A percentile compares a stretch with the other conserved stretches of the same genome.
phyloP scores from a whole-genome alignment of 768 basidiomycete species.

The Leucocoprinus leucothites region DNA sequence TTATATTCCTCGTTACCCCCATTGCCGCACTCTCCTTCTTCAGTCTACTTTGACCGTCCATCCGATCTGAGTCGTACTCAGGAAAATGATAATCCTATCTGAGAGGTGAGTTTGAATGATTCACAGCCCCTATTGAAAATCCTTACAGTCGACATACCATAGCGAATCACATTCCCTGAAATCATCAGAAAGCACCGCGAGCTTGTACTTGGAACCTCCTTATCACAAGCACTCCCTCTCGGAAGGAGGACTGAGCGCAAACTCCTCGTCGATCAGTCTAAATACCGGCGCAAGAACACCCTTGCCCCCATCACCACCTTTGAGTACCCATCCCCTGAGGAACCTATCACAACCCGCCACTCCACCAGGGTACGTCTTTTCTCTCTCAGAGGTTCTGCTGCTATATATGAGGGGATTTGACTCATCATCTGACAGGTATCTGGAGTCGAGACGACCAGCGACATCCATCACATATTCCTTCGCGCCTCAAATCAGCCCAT shows the following conservation, averaged over 20 bases:
- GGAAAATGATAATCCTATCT: slow-evolving; percentile 2
- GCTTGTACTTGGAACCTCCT: slow-evolving; percentile 11
- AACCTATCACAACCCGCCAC: slow-evolving; percentile 16
- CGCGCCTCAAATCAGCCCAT: slow-evolving; percentile 28
- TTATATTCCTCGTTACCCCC: not conserved
- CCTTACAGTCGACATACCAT: not conserved
- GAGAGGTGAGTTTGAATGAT: not conserved
- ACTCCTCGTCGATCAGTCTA: slow-evolving; percentile 17
- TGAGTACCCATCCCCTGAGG: slow-evolving; percentile 17
- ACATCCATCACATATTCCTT: slow-evolving; percentile 37
- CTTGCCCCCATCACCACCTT: slow-evolving; percentile 24
- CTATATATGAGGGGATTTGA: not conserved
- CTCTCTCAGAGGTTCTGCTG: not conserved
- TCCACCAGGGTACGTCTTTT: slow-evolving; percentile 24
- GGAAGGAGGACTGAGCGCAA: not conserved
- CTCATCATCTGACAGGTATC: slow-evolving; percentile 19
- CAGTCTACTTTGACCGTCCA: not conserved
- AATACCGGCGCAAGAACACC: slow-evolving; percentile 17
- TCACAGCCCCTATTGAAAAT: not conserved
- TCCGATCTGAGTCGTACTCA: not conserved
- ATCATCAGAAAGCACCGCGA: slow-evolving; percentile 10
- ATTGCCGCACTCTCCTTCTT: not conserved
- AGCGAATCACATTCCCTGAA: slow-evolving; percentile 5
- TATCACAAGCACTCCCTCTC: not conserved
- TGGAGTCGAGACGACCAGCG: slow-evolving; percentile 24